Evolutionary conservation across 352 stramenopile genomes (phyloP), one percentile per base, ranked within the genome.

Genomic region (Globisporangium takayamanum): DNA sequence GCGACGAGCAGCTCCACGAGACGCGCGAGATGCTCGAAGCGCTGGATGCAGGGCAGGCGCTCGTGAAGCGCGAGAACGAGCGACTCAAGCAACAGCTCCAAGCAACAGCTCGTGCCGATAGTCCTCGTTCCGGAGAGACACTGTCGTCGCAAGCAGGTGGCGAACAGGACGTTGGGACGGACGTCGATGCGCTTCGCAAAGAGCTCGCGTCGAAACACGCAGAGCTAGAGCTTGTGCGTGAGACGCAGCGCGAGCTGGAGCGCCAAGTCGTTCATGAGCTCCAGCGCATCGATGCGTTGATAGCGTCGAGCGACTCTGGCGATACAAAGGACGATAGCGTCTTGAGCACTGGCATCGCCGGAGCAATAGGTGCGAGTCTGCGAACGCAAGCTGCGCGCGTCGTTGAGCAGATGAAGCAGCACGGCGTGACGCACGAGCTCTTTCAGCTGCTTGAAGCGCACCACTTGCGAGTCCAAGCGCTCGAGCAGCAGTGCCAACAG

Each of bases 11-110:
- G 28, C 26, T 73, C 2, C 28, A 36, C 16, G 72, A 85, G 39
- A 69, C 60, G 26, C 72, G 66, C 18, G 53, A 80, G 15, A 84
- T 84, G 74, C 30, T 80, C 5, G 70, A 81, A 33, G 60, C 49
- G 16, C 47, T 78, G 26, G 69, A 57, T 2, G 53, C 65, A 53
- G 76, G 60, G 22, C 68, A 73, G 12, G 37, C 58, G 2, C 42
- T 69, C 12, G 28, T 74, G 25, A 81, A 74, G 49, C 61, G 61
- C 8, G 69, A 82, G 36, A 79, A 75, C 36, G 62, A 69, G 37
- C 65, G 28, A 20, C 55, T 81, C 39, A 76, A 68, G 44, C 41
- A 59, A 28, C 72, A 80, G 52, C 45, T 82, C 12, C 18, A 46
- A 30, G 39, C 28, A 2, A 16, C 28, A 8, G 26, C 25, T 42